These are phyloP conservation scores for Cyberlindnera saturnus DNA, from an alignment of 805 yeast genomes.

Conservation along the genomic window DNA sequence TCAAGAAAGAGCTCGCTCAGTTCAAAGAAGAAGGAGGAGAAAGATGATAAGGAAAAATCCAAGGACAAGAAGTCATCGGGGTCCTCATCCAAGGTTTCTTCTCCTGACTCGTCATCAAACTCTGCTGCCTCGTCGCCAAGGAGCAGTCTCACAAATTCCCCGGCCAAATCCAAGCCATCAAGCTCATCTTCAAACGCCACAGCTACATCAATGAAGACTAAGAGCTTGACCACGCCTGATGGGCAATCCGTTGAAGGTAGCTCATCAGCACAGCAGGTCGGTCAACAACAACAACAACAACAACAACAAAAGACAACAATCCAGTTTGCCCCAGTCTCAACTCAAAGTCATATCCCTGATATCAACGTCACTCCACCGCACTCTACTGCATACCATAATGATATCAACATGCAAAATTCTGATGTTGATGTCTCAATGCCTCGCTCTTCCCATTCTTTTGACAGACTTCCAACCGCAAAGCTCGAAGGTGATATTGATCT, in stretches of 20 bases:
- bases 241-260: constrained; percentile 1
- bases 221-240: not conserved
- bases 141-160: constrained; percentile 15
- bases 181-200: constrained; percentile 4
- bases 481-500: constrained; percentile 59
- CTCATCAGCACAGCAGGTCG: not conserved
- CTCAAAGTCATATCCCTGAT: constrained; percentile 6
- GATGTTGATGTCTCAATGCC: constrained; percentile 26
- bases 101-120: constrained; percentile 14
- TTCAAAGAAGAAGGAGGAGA: constrained; percentile 37
- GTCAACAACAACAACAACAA: not conserved
- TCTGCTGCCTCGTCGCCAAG: constrained; percentile 22
- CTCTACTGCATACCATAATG: not conserved
- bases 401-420: constrained; percentile 6
- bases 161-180: constrained; percentile 11
- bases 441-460: constrained; percentile 46
- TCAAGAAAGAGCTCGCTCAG: constrained; percentile 28
- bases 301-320: not conserved
- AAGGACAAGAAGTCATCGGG: constrained; percentile 15
- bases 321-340: not conserved
- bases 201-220: constrained; percentile 1
- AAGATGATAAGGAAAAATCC: constrained; percentile 15
- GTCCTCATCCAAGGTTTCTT: constrained; percentile 8
- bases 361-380: constrained; percentile 16
- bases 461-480: constrained; percentile 52